Evolutionary conservation across 2,329 filamentous ascomycete genomes (phyloP).

Genomic region (Trichoderma pleuroti): DNA sequence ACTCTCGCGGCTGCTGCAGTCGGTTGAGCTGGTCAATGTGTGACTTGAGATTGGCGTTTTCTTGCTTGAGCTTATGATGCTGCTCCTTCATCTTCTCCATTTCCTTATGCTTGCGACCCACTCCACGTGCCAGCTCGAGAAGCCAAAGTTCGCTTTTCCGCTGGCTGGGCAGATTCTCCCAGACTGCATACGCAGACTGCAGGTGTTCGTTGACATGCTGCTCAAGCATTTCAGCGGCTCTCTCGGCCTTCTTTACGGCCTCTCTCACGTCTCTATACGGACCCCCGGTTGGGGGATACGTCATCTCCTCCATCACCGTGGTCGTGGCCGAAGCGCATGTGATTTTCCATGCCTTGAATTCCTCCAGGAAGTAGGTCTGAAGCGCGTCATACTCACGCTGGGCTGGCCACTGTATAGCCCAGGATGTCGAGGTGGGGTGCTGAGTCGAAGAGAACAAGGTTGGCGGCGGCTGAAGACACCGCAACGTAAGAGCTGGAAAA

Average conservation of each 20-base stretch:
- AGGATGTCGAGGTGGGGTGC: conserved; percentile 72
- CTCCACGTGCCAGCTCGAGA: conserved; percentile 57
- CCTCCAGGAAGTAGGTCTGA: conserved; percentile 60
- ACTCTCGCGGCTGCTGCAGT: conserved; percentile 58
- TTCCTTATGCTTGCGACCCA: conserved; percentile 56
- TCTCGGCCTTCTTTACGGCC: conserved; percentile 47
- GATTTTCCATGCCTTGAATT: conserved; percentile 64
- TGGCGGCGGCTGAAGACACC: conserved; percentile 74
- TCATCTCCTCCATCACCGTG: conserved; percentile 48
- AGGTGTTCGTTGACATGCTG: conserved; percentile 71
- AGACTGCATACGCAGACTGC: conserved; percentile 71
- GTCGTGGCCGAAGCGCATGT: conserved; percentile 50
- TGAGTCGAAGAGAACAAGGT: conserved; percentile 80
- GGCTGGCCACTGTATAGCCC: conserved; percentile 74
- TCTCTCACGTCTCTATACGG: conserved; percentile 44
- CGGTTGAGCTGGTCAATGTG: conserved; percentile 59
- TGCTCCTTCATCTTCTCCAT: conserved; percentile 48
- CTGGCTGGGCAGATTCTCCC: conserved; percentile 60
- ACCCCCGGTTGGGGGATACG: conserved; percentile 43
- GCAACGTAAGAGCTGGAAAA: conserved; percentile 80
- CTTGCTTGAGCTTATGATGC: conserved; percentile 52
- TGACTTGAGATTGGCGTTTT: conserved; percentile 52
- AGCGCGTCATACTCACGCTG: conserved; percentile 72
- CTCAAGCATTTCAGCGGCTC: conserved; percentile 58
- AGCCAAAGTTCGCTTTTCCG: conserved; percentile 59